phyloP scores from a whole-genome alignment of 1,284 basidiomycete genomes.

The Pholiota adiposa region DNA sequence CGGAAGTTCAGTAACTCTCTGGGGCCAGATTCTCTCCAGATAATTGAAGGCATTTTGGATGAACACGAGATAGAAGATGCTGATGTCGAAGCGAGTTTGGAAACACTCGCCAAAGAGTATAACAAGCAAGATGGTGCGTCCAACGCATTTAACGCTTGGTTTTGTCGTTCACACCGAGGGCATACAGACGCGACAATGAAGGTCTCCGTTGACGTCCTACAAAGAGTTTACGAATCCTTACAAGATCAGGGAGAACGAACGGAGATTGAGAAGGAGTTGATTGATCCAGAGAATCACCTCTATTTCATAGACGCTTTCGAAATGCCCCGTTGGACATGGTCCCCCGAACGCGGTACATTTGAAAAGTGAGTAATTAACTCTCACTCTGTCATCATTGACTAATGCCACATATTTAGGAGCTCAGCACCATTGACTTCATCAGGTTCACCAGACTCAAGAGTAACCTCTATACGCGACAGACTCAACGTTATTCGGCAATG shows the following conservation, averaged over 20 bases:
- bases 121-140: conserved; percentile 86
- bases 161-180: conserved; percentile 14
- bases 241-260: conserved; percentile 70
- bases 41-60: conserved; percentile 70
- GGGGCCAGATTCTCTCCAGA: conserved; percentile 72
- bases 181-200: conserved; percentile 77
- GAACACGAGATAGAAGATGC: conserved; percentile 70
- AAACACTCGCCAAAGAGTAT: conserved; percentile 87
- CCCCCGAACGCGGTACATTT: conserved; percentile 82
- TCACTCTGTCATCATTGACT: conserved; percentile 8
- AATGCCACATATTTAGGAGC: conserved; percentile 29
- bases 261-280: conserved; percentile 60
- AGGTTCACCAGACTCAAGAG: conserved; percentile 80
- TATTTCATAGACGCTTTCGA: conserved; percentile 90
- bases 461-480: conserved; percentile 79
- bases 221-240: conserved; percentile 82
- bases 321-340: conserved; percentile 94
- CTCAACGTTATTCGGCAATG: conserved; percentile 90
- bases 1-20: conserved; percentile 84
- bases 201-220: conserved; percentile 72
- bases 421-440: conserved; percentile 64
- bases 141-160: background rate
- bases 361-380: conserved; percentile 64
- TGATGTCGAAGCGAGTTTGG: conserved; percentile 80
- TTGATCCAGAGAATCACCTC: conserved; percentile 87